Conservation (phyloP, 1,139 yeast species). For the Candida anutae region DNA sequence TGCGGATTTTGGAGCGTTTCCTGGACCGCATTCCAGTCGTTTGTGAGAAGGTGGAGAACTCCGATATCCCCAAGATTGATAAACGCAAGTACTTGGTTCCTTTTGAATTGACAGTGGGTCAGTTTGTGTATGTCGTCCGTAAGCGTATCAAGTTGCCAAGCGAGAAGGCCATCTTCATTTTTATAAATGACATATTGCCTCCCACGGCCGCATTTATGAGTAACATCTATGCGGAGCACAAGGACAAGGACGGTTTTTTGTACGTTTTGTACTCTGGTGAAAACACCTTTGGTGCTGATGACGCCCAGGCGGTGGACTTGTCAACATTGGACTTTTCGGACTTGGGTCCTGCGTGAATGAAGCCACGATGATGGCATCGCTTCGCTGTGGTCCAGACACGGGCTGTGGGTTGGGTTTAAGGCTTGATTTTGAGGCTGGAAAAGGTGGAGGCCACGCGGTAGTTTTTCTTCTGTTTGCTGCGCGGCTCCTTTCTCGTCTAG, state of each 20-base stretch:
- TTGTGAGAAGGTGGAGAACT: conserved; percentile 95
- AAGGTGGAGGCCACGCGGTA: too few species aligned
- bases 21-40: conserved; percentile 92
- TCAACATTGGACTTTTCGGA: conserved; percentile 20
- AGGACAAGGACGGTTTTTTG: conserved; percentile 94
- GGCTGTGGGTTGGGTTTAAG: too few species aligned
- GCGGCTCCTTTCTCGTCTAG: too few species aligned
- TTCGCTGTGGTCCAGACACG: too few species aligned
- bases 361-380: too few species aligned
- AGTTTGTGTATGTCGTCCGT: conserved; percentile 93
- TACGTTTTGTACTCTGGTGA: conserved; percentile 89
- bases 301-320: conserved; percentile 31
- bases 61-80: conserved; percentile 93
- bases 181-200: conserved; percentile 92
- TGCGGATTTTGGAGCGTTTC: conserved; percentile 84
- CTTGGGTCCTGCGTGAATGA: too few species aligned
- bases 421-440: too few species aligned
- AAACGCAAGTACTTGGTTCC: conserved; percentile 96
- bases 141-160: conserved; percentile 93
- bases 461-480: too few species aligned
- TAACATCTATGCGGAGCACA: conserved; percentile 89
- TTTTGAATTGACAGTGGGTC: conserved; percentile 93
- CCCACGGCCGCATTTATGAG: conserved; percentile 98
- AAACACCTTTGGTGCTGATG: conserved; percentile 61
- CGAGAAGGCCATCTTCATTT: conserved; percentile 95